phyloP scores from a whole-genome alignment of 2,329 filamentous ascomycete species.

The Hypoxylon sp. region DNA sequence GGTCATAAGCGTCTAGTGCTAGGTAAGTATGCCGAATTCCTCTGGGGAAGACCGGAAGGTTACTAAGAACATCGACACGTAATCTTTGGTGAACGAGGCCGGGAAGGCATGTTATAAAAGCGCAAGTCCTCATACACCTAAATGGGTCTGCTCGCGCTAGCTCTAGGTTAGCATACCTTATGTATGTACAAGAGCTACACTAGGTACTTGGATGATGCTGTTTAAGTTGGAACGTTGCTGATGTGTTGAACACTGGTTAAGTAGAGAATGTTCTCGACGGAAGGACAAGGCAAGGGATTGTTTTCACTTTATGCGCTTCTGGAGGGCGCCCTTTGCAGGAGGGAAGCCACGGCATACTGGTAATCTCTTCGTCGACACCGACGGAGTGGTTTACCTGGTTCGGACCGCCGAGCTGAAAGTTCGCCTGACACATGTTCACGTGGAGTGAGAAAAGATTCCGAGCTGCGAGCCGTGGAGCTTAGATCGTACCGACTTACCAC shows the following conservation, averaged over 20 bases:
- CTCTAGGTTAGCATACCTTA: not conserved
- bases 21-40: not conserved
- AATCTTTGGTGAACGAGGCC: slow-evolving; percentile 3
- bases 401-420: slow-evolving; percentile 27
- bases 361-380: not conserved
- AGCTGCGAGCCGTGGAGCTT: slow-evolving; percentile 25
- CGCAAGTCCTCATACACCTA: slow-evolving; percentile 22
- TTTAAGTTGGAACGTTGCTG: slow-evolving; percentile 24
- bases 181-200: not conserved
- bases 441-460: slow-evolving; percentile 19
- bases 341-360: not conserved
- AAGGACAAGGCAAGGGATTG: not conserved
- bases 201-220: not conserved
- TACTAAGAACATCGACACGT: slow-evolving; percentile 6
- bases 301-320: not conserved
- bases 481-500: slow-evolving; percentile 22
- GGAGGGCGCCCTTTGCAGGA: not conserved
- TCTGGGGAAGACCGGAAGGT: slow-evolving; percentile 26
- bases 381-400: slow-evolving; percentile 6
- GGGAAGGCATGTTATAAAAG: slow-evolving; percentile 7
- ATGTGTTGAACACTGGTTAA: not conserved
- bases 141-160: slow-evolving; percentile 17
- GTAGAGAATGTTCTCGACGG: slow-evolving; percentile 1
- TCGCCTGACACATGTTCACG: slow-evolving; percentile 21
- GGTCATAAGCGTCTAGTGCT: not conserved